These are phyloP conservation scores for Rozella allomycis DNA, from an alignment of 371 early-diverging fungal genomes.

Conservation along the genomic window DNA sequence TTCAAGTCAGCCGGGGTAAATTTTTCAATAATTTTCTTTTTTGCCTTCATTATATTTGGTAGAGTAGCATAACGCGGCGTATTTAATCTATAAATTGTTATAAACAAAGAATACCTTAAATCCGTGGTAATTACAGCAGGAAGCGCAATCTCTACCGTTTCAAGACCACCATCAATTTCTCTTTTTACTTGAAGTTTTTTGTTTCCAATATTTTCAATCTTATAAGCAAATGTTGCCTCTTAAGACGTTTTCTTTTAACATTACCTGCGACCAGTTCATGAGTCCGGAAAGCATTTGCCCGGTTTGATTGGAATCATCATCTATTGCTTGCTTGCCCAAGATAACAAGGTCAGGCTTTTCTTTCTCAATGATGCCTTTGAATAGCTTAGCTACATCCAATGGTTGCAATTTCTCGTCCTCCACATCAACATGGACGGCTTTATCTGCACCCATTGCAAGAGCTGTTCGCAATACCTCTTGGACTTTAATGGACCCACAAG, in stretches of 20 bases:
- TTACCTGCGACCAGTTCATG: conserved; percentile 77
- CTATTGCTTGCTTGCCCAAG: conserved; percentile 95
- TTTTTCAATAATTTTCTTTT: conserved; percentile 84
- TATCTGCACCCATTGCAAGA: conserved; percentile 94
- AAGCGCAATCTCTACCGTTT: conserved; percentile 56
- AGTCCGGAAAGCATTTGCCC: conserved; percentile 96
- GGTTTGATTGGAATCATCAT: conserved; percentile 90
- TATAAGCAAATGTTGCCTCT: conserved; percentile 86
- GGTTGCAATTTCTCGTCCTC: conserved; percentile 45
- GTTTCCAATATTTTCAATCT: conserved; percentile 49
- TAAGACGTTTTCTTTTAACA: conserved; percentile 1
- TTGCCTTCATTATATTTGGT: conserved; percentile 89
- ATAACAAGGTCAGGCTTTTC: conserved; percentile 82
- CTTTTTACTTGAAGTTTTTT: conserved; percentile 58
- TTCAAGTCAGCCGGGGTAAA: conserved; percentile 53
- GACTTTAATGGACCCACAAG: conserved; percentile 69
- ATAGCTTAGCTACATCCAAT: conserved; percentile 70
- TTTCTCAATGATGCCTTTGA: conserved; percentile 63
- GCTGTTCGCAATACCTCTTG: conserved; percentile 88
- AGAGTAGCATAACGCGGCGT: conserved; percentile 88
- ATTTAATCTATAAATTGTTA: conserved; percentile 64
- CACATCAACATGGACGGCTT: conserved; percentile 79
- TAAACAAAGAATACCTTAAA: conserved; percentile 43
- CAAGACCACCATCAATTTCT: conserved; percentile 93
- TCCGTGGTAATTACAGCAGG: conserved; percentile 93